Evolutionary conservation across 495 filamentous ascomycete species (phyloP).

Genomic region (Trichoderma orchidacearum): DNA sequence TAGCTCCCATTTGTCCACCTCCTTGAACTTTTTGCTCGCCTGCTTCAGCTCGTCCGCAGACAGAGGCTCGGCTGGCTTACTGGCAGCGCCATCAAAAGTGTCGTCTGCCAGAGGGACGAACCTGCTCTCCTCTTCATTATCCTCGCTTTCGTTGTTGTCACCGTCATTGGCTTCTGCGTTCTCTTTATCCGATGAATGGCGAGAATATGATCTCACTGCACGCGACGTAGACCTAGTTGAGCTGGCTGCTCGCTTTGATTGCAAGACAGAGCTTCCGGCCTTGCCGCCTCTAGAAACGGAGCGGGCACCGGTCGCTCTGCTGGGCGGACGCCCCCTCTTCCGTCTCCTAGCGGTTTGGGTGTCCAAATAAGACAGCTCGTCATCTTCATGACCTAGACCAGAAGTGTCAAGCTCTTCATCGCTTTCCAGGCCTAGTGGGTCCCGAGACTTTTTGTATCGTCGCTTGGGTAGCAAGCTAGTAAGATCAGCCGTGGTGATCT

Average conservation of each 20-base stretch:
- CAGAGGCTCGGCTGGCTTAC: constrained; percentile 13
- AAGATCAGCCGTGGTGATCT: constrained; percentile 28
- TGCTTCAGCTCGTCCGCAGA: constrained; percentile 27
- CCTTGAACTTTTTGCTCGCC: constrained; percentile 34
- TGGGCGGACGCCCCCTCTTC: background rate
- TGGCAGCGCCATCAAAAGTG: constrained; percentile 9
- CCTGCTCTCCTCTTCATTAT: constrained; percentile 10
- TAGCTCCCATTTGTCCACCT: constrained; percentile 36
- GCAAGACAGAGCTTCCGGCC: background rate
- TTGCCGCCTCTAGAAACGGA: constrained; percentile 2
- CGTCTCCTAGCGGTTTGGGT: constrained; percentile 2
- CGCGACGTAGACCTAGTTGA: background rate
- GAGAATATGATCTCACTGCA: constrained; percentile 14
- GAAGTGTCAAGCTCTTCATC: constrained; percentile 17
- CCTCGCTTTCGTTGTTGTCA: constrained; percentile 2
- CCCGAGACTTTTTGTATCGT: constrained; percentile 6
- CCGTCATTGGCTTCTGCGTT: constrained; percentile 8
- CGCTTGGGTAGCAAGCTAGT: constrained; percentile 26
- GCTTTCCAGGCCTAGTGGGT: constrained; percentile 4
- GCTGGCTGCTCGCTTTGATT: background rate
- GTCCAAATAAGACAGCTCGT: constrained; percentile 23
- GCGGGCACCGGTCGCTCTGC: constrained; percentile 2
- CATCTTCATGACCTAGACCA: constrained; percentile 15
- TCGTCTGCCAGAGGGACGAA: constrained; percentile 7
- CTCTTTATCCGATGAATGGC: constrained; percentile 25